These are phyloP conservation scores for Paxillus rubicundulus DNA, from an alignment of 768 basidiomycete genomes.

Conservation along the genomic window DNA sequence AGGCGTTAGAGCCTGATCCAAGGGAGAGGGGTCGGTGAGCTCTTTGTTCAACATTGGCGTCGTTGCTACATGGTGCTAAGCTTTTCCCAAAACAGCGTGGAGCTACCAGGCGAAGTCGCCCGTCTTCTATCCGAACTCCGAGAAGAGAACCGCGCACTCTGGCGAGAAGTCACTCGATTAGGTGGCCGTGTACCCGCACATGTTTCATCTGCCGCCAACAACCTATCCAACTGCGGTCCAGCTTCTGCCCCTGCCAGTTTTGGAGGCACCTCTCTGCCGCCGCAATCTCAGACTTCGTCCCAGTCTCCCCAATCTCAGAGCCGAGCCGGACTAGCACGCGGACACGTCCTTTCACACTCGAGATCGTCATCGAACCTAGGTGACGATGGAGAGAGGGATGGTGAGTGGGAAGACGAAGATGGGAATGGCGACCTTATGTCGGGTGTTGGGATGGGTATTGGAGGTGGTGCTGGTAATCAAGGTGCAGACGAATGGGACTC, in stretches of 20 bases:
- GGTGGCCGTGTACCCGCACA: slow-evolving; percentile 23
- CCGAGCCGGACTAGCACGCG: slow-evolving; percentile 12
- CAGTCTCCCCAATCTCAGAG: background rate
- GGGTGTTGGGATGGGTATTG: slow-evolving; percentile 12
- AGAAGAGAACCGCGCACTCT: slow-evolving; percentile 67
- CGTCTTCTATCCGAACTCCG: slow-evolving; percentile 56
- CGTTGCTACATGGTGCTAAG: slow-evolving; percentile 1
- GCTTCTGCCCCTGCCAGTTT: slow-evolving; percentile 7
- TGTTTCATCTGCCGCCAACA: background rate
- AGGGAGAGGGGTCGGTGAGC: slow-evolving; percentile 35
- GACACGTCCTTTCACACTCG: slow-evolving; percentile 22
- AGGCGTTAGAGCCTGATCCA: slow-evolving; percentile 79
- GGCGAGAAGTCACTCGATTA: slow-evolving; percentile 32
- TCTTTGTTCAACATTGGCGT: background rate
- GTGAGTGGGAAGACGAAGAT: slow-evolving; percentile 31
- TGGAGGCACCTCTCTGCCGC: slow-evolving; percentile 4
- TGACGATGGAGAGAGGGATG: slow-evolving; percentile 26
- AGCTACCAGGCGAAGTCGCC: slow-evolving; percentile 75
- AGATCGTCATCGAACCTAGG: slow-evolving; percentile 28
- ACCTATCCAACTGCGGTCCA: slow-evolving; percentile 1
- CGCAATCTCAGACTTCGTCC: slow-evolving; percentile 9
- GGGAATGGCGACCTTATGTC: slow-evolving; percentile 7
- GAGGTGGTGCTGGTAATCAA: slow-evolving; percentile 3
- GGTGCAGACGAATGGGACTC: slow-evolving; percentile 26
- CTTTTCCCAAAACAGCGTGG: slow-evolving; percentile 55